Evolutionary conservation across 768 basidiomycete genomes (phyloP), one percentile per base, ranked within the genome.

Genomic region (Rhodotorula babjevae): DNA sequence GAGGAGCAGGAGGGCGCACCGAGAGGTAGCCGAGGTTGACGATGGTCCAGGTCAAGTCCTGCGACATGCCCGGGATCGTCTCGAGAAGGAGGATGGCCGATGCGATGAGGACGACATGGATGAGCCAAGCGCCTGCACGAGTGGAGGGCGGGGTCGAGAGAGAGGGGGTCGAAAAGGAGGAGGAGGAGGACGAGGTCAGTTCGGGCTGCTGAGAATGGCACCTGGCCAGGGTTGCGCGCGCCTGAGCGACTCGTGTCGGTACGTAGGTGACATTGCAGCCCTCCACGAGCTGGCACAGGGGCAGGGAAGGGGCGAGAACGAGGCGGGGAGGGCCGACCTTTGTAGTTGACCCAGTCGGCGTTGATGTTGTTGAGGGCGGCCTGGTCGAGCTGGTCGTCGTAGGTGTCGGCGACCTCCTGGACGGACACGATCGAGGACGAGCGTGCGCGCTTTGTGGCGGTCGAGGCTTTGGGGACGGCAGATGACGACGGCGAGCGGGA

Each of bases 31-130:
- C 80, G 55, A 97, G 82, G 80, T 96, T 95, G 72, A 93, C 90
- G 55, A 92, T 83, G 16, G 94, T 95, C 96, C 96, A 99, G 80
- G 92, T 93, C 59, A 93, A 84, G 82, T 97, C 88, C 80, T 92
- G 92, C 14, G 89, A 89, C 87, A 98, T 92, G 44, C 93, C 92
- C 0, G 96, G 96, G 57, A 98, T 85, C 27, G 90, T 90, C 83
- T 98, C 95, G 78, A 99, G 87, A 77, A 94, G 85, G 74, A 98
- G 86, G 83, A 98, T 99, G 67, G 91, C 93, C 33, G 87, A 82
- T 65, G 90, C 85, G 78, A 99, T 93, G 79, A 99, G 87, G 53
- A 98, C 89, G 67, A 94, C 87, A 81, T 99, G 96, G 71, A 99
- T 97, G 77, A 95, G 83, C 96, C 96, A 99, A 77, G 96, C 94